Evolutionary conservation across 805 yeast genomes (phyloP).

Genomic region (Diddensiella transvaalensis): DNA sequence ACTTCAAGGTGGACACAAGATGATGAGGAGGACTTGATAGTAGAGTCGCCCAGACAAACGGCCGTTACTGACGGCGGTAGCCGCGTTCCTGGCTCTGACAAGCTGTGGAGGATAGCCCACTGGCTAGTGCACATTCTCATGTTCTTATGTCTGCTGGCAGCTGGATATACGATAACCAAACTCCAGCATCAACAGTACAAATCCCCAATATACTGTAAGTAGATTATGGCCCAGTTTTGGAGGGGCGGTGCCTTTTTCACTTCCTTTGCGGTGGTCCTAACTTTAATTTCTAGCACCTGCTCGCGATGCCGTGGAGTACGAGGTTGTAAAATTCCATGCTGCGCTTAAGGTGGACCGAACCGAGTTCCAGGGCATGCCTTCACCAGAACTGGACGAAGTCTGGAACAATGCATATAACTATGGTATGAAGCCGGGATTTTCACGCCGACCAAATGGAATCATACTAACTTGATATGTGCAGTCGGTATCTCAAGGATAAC

Average conservation of each 20-base stretch:
- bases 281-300: constrained; percentile 6
- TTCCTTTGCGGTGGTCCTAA: no score
- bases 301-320: constrained; percentile 2
- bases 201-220: constrained; percentile 2
- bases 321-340: constrained; percentile 6
- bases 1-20: neutral
- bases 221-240: no score
- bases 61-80: no score
- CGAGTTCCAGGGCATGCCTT: constrained; percentile 5
- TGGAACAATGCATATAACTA: constrained; percentile 3
- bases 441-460: neutral
- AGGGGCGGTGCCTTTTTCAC: no score
- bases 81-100: no score
- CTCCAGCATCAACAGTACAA: neutral
- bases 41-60: no score
- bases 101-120: neutral
- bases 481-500: constrained; percentile 2
- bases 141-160: neutral
- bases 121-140: constrained; percentile 3
- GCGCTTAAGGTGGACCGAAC: constrained; percentile 1
- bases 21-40: no score
- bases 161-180: neutral
- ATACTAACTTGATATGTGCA: neutral
- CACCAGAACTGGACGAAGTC: constrained; percentile 7
- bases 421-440: neutral